Base-by-base conservation (phyloP, 1,284 basidiomycete species). In the Anthracocystis setariae region DNA sequence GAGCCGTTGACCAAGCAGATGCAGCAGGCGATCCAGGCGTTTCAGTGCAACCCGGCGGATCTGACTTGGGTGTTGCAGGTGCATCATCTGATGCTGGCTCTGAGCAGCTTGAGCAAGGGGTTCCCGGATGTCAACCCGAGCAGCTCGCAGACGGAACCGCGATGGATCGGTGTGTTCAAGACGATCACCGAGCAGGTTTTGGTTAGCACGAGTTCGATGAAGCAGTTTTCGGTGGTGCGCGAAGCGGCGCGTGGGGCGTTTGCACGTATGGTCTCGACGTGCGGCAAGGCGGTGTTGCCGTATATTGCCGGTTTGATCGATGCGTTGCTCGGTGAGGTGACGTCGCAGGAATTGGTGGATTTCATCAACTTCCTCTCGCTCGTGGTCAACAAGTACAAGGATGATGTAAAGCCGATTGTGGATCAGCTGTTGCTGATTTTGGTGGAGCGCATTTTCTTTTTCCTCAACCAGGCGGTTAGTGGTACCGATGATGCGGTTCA, bases 51-150 rank as follows among this genome's bases (percentile, higher is more conserved):
- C 33, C 24, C 58, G 13, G 78, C 77, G 33, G 91, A 93, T 74
- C 84, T 91, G 8, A 83, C 90, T 45, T 88, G 91, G 5, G 89
- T 97, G 71, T 86, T 98, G 45, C 90, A 90, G 81, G 89, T 94
- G n/a, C 96, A 98, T 80, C 95, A 98, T 84, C 87, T 91, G 72
- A 92, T 98, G 80, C 91, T 97, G 88, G 95, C 94, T 1, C 86
- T 98, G 13, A 94, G 94, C 17, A 93, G 92, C 78, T 89, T 98
- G 53, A 92, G 94, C 46, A 97, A 98, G 84, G 97, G 97, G 8
- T 98, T 98, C 85, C 96, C 96, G 0, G 84, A 85, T 38, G 54
- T 83, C 63, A 73, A 74, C 47, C 62, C 72, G 20, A 65, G 43
- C 42, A 72, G 72, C 38, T 46, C 69, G 0, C 89, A 90, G 71